These are phyloP conservation scores for Breviolum minutum DNA, from an alignment of 73 alveolate species.

Conservation along the genomic window DNA sequence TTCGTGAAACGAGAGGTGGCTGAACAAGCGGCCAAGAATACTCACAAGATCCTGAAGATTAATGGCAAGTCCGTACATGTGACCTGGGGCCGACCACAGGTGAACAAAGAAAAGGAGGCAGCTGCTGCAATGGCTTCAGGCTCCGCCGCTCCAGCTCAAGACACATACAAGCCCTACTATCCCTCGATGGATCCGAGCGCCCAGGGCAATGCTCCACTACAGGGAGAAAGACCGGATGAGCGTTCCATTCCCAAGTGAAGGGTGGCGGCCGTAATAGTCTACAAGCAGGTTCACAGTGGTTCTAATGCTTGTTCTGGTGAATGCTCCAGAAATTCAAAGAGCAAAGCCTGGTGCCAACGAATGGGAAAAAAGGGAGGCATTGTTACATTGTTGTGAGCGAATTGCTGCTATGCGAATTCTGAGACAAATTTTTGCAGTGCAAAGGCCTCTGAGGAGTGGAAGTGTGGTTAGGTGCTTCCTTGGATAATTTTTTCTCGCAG, in stretches of 20 bases:
- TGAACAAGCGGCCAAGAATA: slow-evolving; percentile 87
- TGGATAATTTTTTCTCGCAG: not conserved
- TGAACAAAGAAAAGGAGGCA: slow-evolving; percentile 67
- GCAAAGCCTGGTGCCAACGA: too few relatives aligned
- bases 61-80: slow-evolving; percentile 61
- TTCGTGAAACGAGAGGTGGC: slow-evolving; percentile 95
- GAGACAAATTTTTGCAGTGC: not conserved
- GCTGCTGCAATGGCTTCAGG: slow-evolving; percentile 77
- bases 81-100: slow-evolving; percentile 95
- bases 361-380: too few relatives aligned
- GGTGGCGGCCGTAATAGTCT: not conserved
- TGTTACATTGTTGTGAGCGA: too few relatives aligned
- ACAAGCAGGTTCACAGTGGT: too few relatives aligned
- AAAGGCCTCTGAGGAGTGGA: not conserved
- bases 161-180: slow-evolving; percentile 84
- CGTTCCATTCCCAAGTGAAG: slow-evolving; percentile 85
- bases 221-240: slow-evolving; percentile 92
- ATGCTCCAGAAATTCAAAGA: too few relatives aligned
- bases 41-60: slow-evolving; percentile 93
- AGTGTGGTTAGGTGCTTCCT: not conserved
- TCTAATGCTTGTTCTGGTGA: too few relatives aligned
- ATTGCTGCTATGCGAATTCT: not conserved
- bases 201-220: slow-evolving; percentile 90
- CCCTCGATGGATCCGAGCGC: slow-evolving; percentile 94
- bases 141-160: slow-evolving; percentile 10